Conservation (phyloP, 805 yeast genomes). For the Metschnikowia lachancei region DNA sequence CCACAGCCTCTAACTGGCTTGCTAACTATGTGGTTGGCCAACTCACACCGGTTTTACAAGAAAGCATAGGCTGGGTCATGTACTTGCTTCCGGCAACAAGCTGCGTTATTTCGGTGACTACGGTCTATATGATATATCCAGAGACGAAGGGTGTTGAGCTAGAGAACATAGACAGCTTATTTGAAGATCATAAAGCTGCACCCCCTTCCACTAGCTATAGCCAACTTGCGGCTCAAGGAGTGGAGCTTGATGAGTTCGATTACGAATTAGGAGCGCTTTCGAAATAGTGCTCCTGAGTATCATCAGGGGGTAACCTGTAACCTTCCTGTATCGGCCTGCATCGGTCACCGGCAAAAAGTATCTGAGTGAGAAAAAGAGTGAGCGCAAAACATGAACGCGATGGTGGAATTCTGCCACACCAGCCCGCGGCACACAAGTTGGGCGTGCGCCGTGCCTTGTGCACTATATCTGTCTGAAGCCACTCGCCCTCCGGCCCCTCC, state of each 20-base stretch:
- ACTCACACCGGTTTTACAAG: slow-evolving; percentile 42
- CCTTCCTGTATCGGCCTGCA: neutral
- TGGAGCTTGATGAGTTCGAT: slow-evolving; percentile 29
- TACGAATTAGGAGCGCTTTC: slow-evolving; percentile 17
- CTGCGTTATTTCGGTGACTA: slow-evolving; percentile 34
- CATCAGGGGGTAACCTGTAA: neutral
- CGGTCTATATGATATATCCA: slow-evolving; percentile 38
- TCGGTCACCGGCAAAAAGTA: neutral
- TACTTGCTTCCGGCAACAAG: slow-evolving; percentile 41
- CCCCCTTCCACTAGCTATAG: slow-evolving; percentile 18
- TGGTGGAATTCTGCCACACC: slow-evolving; percentile 1
- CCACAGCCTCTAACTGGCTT: slow-evolving; percentile 46
- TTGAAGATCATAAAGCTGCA: slow-evolving; percentile 31
- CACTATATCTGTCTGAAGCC: neutral
- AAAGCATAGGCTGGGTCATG: slow-evolving; percentile 40
- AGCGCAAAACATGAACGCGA: neutral
- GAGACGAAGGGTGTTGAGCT: slow-evolving; percentile 46
- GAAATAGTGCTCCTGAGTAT: neutral
- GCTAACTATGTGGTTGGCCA: slow-evolving; percentile 47
- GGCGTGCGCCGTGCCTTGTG: neutral
- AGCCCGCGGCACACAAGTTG: slow-evolving; percentile 2
- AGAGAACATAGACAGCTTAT: slow-evolving; percentile 41
- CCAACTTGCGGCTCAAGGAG: slow-evolving; percentile 12
- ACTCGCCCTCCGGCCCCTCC: neutral
- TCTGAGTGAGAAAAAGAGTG: neutral